These are phyloP conservation scores for Penicillium cosmopolitanum DNA, from an alignment of 495 filamentous ascomycete species.

Conservation along the genomic window DNA sequence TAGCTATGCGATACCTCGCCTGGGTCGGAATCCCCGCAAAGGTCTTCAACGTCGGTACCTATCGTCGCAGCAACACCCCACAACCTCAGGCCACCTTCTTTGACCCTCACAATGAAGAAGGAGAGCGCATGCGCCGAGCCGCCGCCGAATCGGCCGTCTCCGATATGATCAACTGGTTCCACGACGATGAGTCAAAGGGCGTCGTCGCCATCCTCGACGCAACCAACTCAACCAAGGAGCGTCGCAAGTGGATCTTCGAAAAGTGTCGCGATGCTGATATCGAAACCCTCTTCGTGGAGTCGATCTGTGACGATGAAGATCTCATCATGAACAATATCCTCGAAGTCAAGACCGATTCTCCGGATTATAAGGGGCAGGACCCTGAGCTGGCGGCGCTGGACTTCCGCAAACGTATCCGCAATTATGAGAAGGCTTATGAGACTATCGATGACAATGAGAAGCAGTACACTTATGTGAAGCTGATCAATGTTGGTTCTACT, in stretches of 20 bases:
- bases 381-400: constrained; percentile 87
- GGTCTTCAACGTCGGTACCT: constrained; percentile 96
- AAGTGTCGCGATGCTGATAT: constrained; percentile 70
- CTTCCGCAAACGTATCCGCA: constrained; percentile 91
- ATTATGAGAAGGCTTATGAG: constrained; percentile 96
- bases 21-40: constrained; percentile 94
- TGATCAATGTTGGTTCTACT: constrained; percentile 93
- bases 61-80: constrained; percentile 84
- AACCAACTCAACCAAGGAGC: constrained; percentile 87
- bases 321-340: constrained; percentile 96
- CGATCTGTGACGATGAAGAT: constrained; percentile 91
- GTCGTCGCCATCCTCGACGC: constrained; percentile 92
- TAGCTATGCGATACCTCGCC: constrained; percentile 91
- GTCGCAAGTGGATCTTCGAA: constrained; percentile 91
- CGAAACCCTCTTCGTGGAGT: constrained; percentile 93
- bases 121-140: constrained; percentile 82
- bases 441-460: constrained; percentile 86
- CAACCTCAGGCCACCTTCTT: constrained; percentile 92
- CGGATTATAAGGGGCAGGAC: constrained; percentile 92
- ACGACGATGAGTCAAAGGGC: constrained; percentile 55
- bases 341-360: constrained; percentile 95
- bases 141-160: constrained; percentile 87
- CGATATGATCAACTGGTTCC: constrained; percentile 94
- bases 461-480: constrained; percentile 88
- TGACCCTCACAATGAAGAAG: constrained; percentile 82